Evolutionary conservation across 176 grass and related monocot species (phyloP), one percentile per base, ranked within the genome.

Genomic region (Cocos nucifera): DNA sequence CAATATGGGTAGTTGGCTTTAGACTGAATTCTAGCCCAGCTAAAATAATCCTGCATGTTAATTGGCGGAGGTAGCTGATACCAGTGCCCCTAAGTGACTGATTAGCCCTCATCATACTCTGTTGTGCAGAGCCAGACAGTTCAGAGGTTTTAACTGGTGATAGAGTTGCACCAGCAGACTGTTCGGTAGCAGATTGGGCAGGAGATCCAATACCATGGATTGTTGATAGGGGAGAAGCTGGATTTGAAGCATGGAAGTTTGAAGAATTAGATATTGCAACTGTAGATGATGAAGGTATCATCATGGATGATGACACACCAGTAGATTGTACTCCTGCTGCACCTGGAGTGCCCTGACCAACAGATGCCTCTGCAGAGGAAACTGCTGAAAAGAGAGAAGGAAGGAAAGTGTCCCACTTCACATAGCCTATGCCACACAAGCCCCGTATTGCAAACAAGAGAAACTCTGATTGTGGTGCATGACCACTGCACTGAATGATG

Each of bases 391-490:
- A 79, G 32, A 98, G 87, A 56, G 87, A 83, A 71, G 88, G 84
- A 70, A 98, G 78, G 59, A 98, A 78, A 9, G 75, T 80, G 61
- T 89, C 87, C 93, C 93, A 98, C 68, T 81, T 88, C 69, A 98
- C 76, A 73, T 92, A 89, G 44, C 76, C 80, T 78, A 63, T 67
- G 58, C 75, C 64, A 72, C 84, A 98, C 17, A 98, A 72, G 81
- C 76, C 78, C 17, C 77, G 82, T 61, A 83, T 88, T 66, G 87
- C 87, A 83, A 98, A 98, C 62, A 98, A 71, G 57, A 98, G 75
- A 64, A 98, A 98, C 78, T 92, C 87, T 59, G 93, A 88, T 76
- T 89, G 87, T 16, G 87, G 84, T 22, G 84, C 84, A 6, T 98
- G 87, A 64, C 63, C 85, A 62, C 87, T 85, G 65, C 87, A 86